Conservation (phyloP, 2,329 filamentous ascomycete species). For the Juglanconis juglandina region DNA sequence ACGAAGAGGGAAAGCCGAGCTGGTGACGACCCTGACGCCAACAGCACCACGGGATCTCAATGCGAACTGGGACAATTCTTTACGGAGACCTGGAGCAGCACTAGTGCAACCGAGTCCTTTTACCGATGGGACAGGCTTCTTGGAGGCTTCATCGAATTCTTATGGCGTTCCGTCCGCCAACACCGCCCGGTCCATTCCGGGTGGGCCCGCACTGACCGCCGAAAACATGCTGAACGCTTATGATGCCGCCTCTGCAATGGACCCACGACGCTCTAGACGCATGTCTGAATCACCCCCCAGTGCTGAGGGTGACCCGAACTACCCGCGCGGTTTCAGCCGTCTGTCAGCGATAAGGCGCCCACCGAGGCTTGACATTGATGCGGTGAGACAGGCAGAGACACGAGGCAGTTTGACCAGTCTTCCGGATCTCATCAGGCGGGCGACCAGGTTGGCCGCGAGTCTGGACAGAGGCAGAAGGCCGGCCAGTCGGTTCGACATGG, state of each 20-base stretch:
- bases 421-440: constrained; percentile 83
- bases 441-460: constrained; percentile 80
- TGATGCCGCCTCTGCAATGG: constrained; percentile 44
- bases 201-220: constrained; percentile 32
- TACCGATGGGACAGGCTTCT: constrained; percentile 41
- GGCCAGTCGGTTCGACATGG: constrained; percentile 54
- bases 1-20: constrained; percentile 55
- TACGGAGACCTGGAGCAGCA: constrained; percentile 32
- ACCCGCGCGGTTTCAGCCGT: constrained; percentile 36
- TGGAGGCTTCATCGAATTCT: constrained; percentile 45
- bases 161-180: constrained; percentile 36
- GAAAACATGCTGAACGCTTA: constrained; percentile 50
- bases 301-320: constrained; percentile 19
- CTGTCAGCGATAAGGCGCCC: constrained; percentile 61
- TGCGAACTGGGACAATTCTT: constrained; percentile 25
- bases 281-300: constrained; percentile 23
- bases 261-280: constrained; percentile 31
- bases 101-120: constrained; percentile 39
- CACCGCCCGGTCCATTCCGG: constrained; percentile 22
- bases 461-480: constrained; percentile 76
- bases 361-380: constrained; percentile 75
- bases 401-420: constrained; percentile 89
- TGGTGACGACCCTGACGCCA: constrained; percentile 37
- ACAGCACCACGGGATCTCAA: constrained; percentile 17
- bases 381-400: constrained; percentile 74